Percentiles rank a stretch among this genome's conserved stretches.
These are phyloP conservation scores for Nannizziopsis arthrosporioides DNA, from an alignment of 2,329 filamentous ascomycete genomes.

Conservation along the genomic window DNA sequence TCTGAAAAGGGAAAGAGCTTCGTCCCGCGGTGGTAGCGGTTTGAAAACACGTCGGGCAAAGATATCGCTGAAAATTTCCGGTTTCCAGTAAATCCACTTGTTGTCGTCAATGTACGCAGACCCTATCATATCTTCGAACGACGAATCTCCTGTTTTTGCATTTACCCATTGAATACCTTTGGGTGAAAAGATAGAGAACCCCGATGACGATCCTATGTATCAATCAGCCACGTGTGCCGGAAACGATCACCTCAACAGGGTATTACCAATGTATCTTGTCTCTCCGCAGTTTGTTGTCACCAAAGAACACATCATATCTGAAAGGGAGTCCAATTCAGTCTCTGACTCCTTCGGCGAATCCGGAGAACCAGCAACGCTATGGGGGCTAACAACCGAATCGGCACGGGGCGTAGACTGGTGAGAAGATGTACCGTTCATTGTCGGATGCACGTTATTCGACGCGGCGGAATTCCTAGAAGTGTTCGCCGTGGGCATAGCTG, in stretches of 20 bases:
- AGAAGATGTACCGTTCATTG: conserved; percentile 18
- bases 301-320: conserved; percentile 97
- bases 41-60: conserved; percentile 78
- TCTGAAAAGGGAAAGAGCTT: conserved; percentile 74
- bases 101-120: conserved; percentile 84
- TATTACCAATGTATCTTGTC: conserved; percentile 82
- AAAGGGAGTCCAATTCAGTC: conserved; percentile 72
- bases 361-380: conserved; percentile 40
- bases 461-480: conserved; percentile 12
- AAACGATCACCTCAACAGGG: conserved; percentile 15
- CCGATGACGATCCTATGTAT: conserved; percentile 77
- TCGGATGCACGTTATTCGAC: conserved; percentile 7
- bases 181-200: conserved; percentile 96
- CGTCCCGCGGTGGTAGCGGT: conserved; percentile 70
- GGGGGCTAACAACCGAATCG: conserved; percentile 40
- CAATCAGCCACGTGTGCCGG: conserved; percentile 2
- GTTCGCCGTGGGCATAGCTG: conserved; percentile 16
- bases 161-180: conserved; percentile 99
- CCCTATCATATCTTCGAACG: conserved; percentile 89
- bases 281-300: conserved; percentile 92
- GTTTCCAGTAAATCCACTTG: conserved; percentile 96
- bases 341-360: conserved; percentile 44
- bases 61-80: conserved; percentile 89
- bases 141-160: conserved; percentile 87
- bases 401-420: conserved; percentile 38